phyloP scores from a whole-genome alignment of 306 rosid genomes.

The Lotus japonicus region DNA sequence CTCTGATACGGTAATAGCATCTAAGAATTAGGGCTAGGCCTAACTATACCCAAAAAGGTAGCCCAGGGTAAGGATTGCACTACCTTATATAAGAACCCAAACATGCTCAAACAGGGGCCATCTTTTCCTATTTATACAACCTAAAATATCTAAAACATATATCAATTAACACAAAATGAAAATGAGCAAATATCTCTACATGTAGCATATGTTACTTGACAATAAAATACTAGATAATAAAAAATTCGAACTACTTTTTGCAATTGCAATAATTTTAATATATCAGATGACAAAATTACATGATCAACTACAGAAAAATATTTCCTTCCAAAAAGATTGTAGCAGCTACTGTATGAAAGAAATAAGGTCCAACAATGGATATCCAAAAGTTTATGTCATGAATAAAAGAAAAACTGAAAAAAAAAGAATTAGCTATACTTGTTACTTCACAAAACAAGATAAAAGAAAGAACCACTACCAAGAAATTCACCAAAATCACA shows the following conservation, averaged over 20 bases:
- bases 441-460: background rate
- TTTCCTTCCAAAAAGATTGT: background rate
- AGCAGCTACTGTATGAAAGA: background rate
- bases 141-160: too few relatives aligned
- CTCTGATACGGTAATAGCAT: too few relatives aligned
- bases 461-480: conserved; percentile 38
- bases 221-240: background rate
- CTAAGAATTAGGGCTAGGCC: too few relatives aligned
- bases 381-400: background rate
- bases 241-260: background rate
- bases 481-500: conserved; percentile 75
- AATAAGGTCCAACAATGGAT: background rate
- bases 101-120: too few relatives aligned
- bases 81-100: too few relatives aligned
- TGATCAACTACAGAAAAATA: background rate
- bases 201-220: background rate
- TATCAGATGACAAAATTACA: background rate
- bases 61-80: too few relatives aligned
- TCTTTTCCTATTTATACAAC: too few relatives aligned
- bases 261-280: background rate
- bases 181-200: background rate
- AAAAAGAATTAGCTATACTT: background rate
- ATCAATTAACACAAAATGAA: too few relatives aligned
- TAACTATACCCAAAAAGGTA: too few relatives aligned
- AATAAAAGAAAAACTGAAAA: background rate